Evolutionary conservation across 495 filamentous ascomycete genomes (phyloP).

Genomic region (Lichenothelia convexa): DNA sequence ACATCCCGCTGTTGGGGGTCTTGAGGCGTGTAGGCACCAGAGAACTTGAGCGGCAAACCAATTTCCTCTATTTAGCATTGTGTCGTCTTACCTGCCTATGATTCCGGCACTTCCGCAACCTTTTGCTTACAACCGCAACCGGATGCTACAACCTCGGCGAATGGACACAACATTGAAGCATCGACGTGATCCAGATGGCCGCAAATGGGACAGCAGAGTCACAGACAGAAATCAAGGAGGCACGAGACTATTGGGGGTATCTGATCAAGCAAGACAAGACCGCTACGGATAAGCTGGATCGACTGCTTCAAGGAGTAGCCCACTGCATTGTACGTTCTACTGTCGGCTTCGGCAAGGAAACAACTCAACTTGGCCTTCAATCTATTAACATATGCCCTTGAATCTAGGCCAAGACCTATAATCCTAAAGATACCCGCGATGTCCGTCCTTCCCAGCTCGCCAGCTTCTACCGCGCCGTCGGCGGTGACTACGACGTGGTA

Average conservation of each 20-base stretch:
- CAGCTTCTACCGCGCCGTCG: slow-evolving; percentile 70
- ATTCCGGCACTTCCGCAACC: no score
- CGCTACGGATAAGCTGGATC: slow-evolving; percentile 55
- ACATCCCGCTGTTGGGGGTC: no score
- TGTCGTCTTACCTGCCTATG: no score
- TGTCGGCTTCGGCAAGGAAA: background rate
- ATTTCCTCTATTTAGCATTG: no score
- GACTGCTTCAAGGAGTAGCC: slow-evolving; percentile 61
- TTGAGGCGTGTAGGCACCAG: no score
- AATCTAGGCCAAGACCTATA: slow-evolving; percentile 30
- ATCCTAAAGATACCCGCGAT: slow-evolving; percentile 41
- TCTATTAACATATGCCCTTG: slow-evolving; percentile 3
- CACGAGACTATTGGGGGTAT: slow-evolving; percentile 53
- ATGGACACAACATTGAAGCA: no score
- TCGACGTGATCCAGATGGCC: no score
- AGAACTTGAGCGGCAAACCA: no score
- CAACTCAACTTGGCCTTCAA: background rate
- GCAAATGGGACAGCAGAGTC: no score
- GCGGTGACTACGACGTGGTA: slow-evolving; percentile 75
- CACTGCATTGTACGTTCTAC: slow-evolving; percentile 53
- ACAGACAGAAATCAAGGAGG: slow-evolving; percentile 14
- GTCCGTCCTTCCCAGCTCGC: slow-evolving; percentile 72
- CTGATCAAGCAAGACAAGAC: slow-evolving; percentile 66
- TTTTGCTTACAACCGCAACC: no score
- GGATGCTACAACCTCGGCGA: no score